Base-by-base conservation (phyloP, 2,329 filamentous ascomycete species). In the Fusarium penzigii region DNA sequence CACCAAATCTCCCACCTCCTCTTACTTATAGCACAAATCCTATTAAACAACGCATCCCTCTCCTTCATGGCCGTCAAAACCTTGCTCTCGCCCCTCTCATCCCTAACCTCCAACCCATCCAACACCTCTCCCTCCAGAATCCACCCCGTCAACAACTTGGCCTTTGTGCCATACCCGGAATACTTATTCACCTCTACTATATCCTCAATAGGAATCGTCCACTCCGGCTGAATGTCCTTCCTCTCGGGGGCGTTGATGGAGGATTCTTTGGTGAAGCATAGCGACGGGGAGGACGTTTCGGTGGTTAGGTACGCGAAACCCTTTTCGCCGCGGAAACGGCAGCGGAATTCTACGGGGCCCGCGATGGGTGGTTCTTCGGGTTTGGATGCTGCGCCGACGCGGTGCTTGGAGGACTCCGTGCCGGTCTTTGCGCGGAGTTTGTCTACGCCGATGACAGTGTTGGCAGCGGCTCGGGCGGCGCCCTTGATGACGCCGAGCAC, bases 151-250 rank as follows among this genome's bases (percentile, higher is more conserved):
- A 92, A 79, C 45, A 92, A 70, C 71, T 90, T 92, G 0, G 85
- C 82, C 69, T 92, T 93, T 86, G 88, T 90, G 0, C 89, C 88
- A 40, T 90, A 78, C 0, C 89, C 89, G 29, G 89, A 89, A 1
- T 90, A 74, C 69, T 93, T 93, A 69, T 85, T 87, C 48, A 93
- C 65, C 65, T 91, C 88, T 8, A 50, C 74, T 32, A 93, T 87
- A 17, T 90, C 86, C 0, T 77, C 76, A 2, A 92, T 78, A 0
- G 87, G 81, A 2, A 92, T 75, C 6, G 79, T 84, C 80, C 88
- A 93, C 0, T 81, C 66, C 0, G 88, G 83, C 17, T 84, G 78
- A 4, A 83, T 59, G 16, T 76, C 71, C 1, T 58, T 42, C 6
- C 9, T 36, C 2, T 42, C 25, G 0, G 36, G 12, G 3, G 25